Conservation (phyloP, 2,329 filamentous ascomycete species). For the Xylaria sp. region DNA sequence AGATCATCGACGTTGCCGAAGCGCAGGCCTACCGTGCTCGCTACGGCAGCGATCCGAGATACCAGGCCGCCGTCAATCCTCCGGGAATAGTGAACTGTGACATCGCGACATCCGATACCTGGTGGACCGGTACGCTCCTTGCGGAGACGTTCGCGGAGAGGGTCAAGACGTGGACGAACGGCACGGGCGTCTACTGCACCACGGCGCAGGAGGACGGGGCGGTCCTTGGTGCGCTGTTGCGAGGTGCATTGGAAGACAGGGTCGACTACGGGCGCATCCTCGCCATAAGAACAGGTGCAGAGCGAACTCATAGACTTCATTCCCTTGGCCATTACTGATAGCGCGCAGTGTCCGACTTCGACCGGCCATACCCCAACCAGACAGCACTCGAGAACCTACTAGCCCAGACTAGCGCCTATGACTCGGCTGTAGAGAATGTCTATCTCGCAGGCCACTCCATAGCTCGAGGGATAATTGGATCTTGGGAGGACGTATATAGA, state of each 20-base stretch:
- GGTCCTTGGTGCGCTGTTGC: conserved; percentile 37
- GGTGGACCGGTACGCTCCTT: conserved; percentile 1
- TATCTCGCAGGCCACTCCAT: conserved; percentile 2
- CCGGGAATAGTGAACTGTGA: not conserved
- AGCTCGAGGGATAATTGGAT: not conserved
- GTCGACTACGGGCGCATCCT: conserved; percentile 40
- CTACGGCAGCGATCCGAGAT: not conserved
- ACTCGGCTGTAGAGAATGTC: not conserved
- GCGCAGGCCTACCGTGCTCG: conserved; percentile 24
- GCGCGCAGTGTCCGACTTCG: conserved; percentile 7
- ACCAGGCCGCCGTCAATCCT: not conserved
- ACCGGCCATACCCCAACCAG: conserved; percentile 10
- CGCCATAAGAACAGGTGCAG: conserved; percentile 15
- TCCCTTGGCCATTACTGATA: not conserved
- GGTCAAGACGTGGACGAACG: conserved; percentile 38
- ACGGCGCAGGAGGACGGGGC: conserved; percentile 42
- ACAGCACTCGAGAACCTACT: conserved; percentile 7
- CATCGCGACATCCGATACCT: not conserved
- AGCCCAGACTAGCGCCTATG: not conserved
- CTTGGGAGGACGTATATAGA: not conserved
- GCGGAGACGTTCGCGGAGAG: conserved; percentile 35
- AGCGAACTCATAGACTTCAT: not conserved
- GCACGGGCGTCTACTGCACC: conserved; percentile 39
- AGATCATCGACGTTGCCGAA: conserved; percentile 40
- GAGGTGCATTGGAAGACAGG: conserved; percentile 30